Evolutionary conservation across 108 stramenopile species (phyloP), one percentile per base, ranked within the genome.

Genomic region (Stephanodiscus triporus): DNA sequence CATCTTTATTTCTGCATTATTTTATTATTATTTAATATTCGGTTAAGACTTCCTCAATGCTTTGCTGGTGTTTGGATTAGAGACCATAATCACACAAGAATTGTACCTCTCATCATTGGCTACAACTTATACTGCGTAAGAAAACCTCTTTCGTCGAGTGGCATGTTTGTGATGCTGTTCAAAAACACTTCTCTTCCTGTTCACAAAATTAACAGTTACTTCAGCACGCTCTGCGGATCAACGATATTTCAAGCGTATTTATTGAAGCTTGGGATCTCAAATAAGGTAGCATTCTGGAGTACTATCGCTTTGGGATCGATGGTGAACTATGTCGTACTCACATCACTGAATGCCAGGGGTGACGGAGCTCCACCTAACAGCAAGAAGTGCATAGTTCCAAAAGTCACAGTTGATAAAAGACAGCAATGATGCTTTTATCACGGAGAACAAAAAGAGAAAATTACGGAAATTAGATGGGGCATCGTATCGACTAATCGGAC

Each of bases 21-120:
- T n/a, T 30, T n/a, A 37, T 23, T 16, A 68, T 24, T 29, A 10
- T 20, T 69, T 40, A n/a, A n/a, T 20, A 56, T 57, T 17, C n/a
- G n/a, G 23, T 45, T 6, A 48, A 72, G 68, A 84, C 54, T 62
- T 76, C 23, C 22, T 84, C 0, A 84, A 84, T 66, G 83, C 83
- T 13, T 26, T 53, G 48, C 20, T 81, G 0, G 83, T 84, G 9
- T 84, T 76, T 61, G 83, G 83, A 61, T 17, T 76, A 49, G 79
- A 84, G 24, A 81, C 83, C n/a, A 81, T 84, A 23, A 24, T 30
- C 17, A 77, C 79, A n/a, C 56, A 63, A 47, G 79, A 84, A 22
- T 27, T 72, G 23, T 79, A 79, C 43, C 34, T 79, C n/a, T 67
- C 66, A 51, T 73, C 71, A 10, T 42, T 79, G 7, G 49, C 78